These are phyloP conservation scores for Leccinum boreale DNA, from an alignment of 768 basidiomycete genomes.

Conservation along the genomic window DNA sequence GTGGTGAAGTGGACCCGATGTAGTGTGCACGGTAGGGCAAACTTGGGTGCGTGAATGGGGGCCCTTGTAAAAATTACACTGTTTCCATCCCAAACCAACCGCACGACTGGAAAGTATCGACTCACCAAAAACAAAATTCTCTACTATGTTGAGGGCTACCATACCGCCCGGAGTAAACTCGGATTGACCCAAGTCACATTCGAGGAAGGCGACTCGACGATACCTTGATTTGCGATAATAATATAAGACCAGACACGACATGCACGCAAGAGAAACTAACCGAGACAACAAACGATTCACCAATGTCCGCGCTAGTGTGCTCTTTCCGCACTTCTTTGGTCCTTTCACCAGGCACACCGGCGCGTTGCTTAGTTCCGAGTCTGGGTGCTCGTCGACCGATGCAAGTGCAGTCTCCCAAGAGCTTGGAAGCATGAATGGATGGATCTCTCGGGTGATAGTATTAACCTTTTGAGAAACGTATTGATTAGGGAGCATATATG, in stretches of 20 bases:
- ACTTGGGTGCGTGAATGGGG: slow-evolving; percentile 81
- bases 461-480: slow-evolving; percentile 21
- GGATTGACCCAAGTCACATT: slow-evolving; percentile 91
- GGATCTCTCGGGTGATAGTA: slow-evolving; percentile 27
- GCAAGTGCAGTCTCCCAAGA: slow-evolving; percentile 36
- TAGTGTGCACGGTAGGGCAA: slow-evolving; percentile 75
- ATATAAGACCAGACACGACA: not conserved
- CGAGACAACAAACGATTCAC: slow-evolving; percentile 63
- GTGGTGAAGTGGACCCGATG: slow-evolving; percentile 75
- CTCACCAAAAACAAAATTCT: slow-evolving; percentile 67
- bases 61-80: slow-evolving; percentile 46
- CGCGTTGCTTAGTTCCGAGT: slow-evolving; percentile 18
- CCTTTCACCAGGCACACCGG: slow-evolving; percentile 72
- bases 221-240: slow-evolving; percentile 43
- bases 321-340: slow-evolving; percentile 86
- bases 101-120: not conserved
- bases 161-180: slow-evolving; percentile 89
- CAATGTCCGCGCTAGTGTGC: slow-evolving; percentile 74
- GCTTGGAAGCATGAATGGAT: slow-evolving; percentile 34
- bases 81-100: slow-evolving; percentile 1
- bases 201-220: slow-evolving; percentile 82
- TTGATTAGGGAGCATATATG: slow-evolving; percentile 10
- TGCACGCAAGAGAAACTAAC: slow-evolving; percentile 33
- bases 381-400: not conserved
- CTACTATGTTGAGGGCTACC: slow-evolving; percentile 74